Base-by-base conservation (phyloP, 106 monocot genomes). In the Alisma plantagoaquatica region DNA sequence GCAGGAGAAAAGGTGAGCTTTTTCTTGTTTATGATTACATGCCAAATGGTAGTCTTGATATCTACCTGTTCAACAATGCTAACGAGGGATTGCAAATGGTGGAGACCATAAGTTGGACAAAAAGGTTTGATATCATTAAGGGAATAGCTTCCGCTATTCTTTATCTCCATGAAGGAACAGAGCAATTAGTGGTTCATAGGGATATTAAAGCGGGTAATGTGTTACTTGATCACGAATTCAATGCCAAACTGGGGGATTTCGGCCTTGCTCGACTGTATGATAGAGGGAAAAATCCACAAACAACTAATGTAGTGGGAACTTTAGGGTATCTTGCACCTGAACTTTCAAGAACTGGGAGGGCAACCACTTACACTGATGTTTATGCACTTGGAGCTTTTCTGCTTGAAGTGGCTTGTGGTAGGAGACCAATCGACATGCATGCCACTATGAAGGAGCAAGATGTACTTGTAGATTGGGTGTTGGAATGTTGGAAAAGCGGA, bases 141-240 rank as follows among this genome's bases (percentile, higher is more conserved):
- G 55, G 22, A 4, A 35, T 56, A 12, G 55, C 33, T 0, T 33
- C 55, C 3, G 55, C 29, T 2, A 27, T 52, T 12, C 52, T 52
- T 15, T 52, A 52, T 25, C 12, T 52, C 29, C 52, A 52, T 25
- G 52, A 52, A 16, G 52, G n/a, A 16, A 29, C 29, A 30, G 52
- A n/a, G n/a, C n/a, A n/a, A n/a, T n/a, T n/a, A n/a, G n/a, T n/a
- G n/a, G n/a, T n/a, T n/a, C n/a, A n/a, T 23, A 60, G 73, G 20
- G 73, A 73, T 66, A 66, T 73, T 38, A 73, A 73, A 27, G 66
- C 73, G n/a, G 54, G 59, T 47, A 73, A 73, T 24, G 60, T 73
- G 23, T 20, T 65, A 20, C 28, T 52, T 4, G 52, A 52, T 25
- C 12, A 30, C 2, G 52, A 52, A 21, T 30, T 26, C 14, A 52